Percentiles rank a stretch among this genome's conserved stretches.
Conservation (phyloP, 495 filamentous ascomycete genomes). For the Lasiosphaeria hispida region DNA sequence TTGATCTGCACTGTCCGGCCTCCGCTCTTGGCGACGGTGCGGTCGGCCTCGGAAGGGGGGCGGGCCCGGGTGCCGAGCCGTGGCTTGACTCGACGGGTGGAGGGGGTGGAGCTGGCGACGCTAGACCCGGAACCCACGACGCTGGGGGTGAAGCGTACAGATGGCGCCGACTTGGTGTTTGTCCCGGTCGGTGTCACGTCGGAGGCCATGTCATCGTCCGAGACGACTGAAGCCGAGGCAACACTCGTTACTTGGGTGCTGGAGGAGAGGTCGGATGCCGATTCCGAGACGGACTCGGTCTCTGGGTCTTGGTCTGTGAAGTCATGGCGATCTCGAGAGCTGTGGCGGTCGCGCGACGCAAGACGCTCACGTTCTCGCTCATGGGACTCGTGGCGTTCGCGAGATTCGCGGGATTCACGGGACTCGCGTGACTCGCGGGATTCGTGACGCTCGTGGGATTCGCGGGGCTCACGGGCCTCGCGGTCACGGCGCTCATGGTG, state of each 20-base stretch:
- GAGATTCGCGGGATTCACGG: background rate
- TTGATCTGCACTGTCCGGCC: constrained; percentile 35
- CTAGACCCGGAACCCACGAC: constrained; percentile 28
- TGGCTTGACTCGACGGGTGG: constrained; percentile 30
- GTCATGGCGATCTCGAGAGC: constrained; percentile 22
- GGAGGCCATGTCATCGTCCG: constrained; percentile 28
- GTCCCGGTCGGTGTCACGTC: constrained; percentile 34
- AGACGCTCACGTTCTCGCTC: background rate
- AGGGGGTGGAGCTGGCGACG: constrained; percentile 29
- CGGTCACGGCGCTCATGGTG: background rate
- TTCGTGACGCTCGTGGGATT: background rate
- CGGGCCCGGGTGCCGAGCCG: constrained; percentile 29
- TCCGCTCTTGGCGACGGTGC: constrained; percentile 24
- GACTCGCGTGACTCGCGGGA: constrained; percentile 12
- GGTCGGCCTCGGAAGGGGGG: constrained; percentile 27
- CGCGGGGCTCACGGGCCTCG: background rate
- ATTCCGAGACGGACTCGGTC: constrained; percentile 44
- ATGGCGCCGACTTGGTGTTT: constrained; percentile 28
- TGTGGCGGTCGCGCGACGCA: constrained; percentile 12
- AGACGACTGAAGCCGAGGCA: constrained; percentile 27
- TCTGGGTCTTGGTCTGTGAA: constrained; percentile 29
- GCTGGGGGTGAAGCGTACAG: constrained; percentile 36
- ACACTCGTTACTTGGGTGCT: constrained; percentile 45
- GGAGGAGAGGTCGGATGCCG: constrained; percentile 40
- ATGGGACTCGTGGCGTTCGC: constrained; percentile 5